These are phyloP conservation scores for Coelastrella sp. DNA, from an alignment of 139 green algal species.

Conservation along the genomic window DNA sequence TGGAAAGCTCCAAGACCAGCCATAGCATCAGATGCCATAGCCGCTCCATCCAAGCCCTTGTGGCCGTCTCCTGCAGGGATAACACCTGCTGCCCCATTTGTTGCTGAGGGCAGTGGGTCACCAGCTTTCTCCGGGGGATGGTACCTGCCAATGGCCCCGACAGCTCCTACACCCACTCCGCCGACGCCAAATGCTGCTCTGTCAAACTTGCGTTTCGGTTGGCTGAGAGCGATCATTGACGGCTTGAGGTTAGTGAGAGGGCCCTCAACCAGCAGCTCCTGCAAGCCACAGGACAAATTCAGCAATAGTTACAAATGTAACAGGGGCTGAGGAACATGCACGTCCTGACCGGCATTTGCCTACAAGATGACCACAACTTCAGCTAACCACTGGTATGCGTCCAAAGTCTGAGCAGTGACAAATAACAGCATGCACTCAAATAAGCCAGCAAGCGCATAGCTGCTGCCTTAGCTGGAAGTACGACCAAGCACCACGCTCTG, in stretches of 20 bases:
- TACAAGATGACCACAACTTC: not conserved
- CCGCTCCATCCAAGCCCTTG: no score
- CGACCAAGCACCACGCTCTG: no score
- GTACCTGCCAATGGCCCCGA: constrained; percentile 66
- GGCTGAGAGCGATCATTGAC: constrained; percentile 87
- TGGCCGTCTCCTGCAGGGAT: no score
- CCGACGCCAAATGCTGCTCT: constrained; percentile 75
- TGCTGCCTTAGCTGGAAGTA: no score
- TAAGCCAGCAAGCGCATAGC: no score
- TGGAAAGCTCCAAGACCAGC: no score
- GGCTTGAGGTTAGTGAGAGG: constrained; percentile 94
- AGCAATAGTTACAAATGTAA: not conserved
- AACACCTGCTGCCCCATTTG: no score
- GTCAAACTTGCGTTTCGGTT: constrained; percentile 77
- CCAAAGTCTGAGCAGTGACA: no score
- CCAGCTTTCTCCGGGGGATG: constrained; percentile 70
- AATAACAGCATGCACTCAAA: no score
- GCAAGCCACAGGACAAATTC: not conserved
- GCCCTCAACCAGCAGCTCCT: constrained; percentile 90
- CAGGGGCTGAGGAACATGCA: not conserved
- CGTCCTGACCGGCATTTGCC: not conserved
- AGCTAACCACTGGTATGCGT: not conserved
- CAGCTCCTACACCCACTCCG: constrained; percentile 50
- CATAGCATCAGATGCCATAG: no score
- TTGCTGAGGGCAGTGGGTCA: no score